These are phyloP conservation scores for Boechera stricta DNA, from an alignment of 345 rosid genomes.

Conservation along the genomic window DNA sequence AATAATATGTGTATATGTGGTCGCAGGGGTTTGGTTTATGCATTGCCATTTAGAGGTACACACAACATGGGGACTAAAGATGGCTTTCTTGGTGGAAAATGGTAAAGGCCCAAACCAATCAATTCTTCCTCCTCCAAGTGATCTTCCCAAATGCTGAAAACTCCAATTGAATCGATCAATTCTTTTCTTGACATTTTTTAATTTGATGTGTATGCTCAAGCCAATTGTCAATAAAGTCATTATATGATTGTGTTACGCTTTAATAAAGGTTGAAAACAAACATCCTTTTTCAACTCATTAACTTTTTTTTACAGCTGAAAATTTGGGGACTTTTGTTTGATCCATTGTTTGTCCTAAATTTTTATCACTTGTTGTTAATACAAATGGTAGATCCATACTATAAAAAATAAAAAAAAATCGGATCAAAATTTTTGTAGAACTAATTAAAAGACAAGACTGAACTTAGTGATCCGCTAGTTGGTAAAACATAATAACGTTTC, in stretches of 20 bases:
- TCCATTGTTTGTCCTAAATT: neutral
- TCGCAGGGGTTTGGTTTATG: slow-evolving; percentile 52
- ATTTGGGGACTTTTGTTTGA: neutral
- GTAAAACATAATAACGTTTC: neutral
- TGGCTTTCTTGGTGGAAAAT: slow-evolving; percentile 94
- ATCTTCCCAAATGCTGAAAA: slow-evolving; percentile 81
- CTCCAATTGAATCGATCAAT: slow-evolving; percentile 17
- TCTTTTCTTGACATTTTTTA: slow-evolving; percentile 23
- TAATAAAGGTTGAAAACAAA: slow-evolving; percentile 21
- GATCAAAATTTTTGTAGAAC: too few species aligned
- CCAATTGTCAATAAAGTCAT: slow-evolving; percentile 30
- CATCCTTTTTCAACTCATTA: slow-evolving; percentile 4
- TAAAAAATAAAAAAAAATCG: too few species aligned
- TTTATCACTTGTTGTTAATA: neutral
- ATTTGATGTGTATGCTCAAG: slow-evolving; percentile 18
- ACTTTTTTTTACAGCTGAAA: neutral
- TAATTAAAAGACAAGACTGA: neutral
- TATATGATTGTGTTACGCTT: slow-evolving; percentile 24
- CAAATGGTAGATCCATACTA: neutral
- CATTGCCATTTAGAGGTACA: slow-evolving; percentile 60
- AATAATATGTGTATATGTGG: slow-evolving; percentile 18
- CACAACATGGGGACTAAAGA: slow-evolving; percentile 96
- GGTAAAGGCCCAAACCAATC: slow-evolving; percentile 88
- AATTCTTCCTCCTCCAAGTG: slow-evolving; percentile 81
- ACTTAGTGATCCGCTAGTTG: neutral